Percentiles rank a stretch among this genome's conserved stretches.
Conservation (phyloP, 225 moss, liverwort and hornwort species). For the Sphagnum tenellum region DNA sequence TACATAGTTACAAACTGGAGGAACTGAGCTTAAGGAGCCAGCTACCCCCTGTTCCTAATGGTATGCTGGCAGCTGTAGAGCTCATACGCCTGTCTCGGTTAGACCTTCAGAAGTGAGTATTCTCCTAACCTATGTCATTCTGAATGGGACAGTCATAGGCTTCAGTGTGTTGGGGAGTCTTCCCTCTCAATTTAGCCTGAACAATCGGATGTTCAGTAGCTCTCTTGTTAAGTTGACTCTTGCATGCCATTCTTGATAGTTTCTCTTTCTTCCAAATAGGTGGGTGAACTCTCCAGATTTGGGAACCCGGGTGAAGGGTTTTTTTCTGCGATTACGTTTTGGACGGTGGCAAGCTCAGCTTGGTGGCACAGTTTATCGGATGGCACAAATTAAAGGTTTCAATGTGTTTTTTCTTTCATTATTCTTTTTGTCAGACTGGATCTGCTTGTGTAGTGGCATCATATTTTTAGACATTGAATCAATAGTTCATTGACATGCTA, state of each 20-base stretch:
- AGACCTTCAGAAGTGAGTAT: conserved; percentile 7
- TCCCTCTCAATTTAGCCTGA: no score
- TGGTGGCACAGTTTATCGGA: conserved; percentile 7
- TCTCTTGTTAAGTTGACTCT: no score
- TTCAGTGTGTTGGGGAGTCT: no score
- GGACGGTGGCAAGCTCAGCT: conserved; percentile 4
- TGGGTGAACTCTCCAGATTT: conserved; percentile 5
- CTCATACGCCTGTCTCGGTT: conserved; percentile 4
- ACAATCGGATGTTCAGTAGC: no score
- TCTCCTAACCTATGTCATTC: background rate
- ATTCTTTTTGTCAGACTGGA: no score
- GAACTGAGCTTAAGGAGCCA: background rate
- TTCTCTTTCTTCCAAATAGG: background rate
- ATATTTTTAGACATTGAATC: background rate
- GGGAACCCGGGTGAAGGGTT: conserved; percentile 2
- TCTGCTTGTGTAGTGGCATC: no score
- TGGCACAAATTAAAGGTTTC: conserved; percentile 3
- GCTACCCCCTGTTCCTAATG: background rate
- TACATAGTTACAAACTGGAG: background rate
- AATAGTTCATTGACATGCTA: no score
- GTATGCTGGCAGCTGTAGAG: conserved; percentile 8
- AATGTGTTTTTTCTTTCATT: no score
- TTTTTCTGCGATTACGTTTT: conserved; percentile 5
- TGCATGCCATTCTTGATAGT: background rate
- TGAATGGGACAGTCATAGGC: no score